Evolutionary conservation across 2,329 filamentous ascomycete genomes (phyloP), one percentile per base, ranked within the genome.

Genomic region (Paraphoma sp.): DNA sequence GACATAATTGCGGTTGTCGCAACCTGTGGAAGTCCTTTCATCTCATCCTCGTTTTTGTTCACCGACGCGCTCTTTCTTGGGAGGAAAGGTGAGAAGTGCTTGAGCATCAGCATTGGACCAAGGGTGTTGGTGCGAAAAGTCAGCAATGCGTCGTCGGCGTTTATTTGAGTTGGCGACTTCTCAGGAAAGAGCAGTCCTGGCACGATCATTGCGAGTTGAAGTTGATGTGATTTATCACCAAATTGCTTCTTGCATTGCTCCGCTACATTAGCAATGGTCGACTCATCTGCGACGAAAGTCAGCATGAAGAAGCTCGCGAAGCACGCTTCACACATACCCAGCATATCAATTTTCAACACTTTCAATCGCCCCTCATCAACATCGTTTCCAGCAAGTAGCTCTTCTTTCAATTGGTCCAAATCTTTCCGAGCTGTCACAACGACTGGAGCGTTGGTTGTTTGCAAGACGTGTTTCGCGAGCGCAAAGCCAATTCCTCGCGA

Each of bases 1-100:
- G 89, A 89, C 87, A 93, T 90, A 69, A 86, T 86, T n/a, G 89
- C 83, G 81, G 89, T 91, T 2, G 88, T 84, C 0, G 90, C 86
- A 52, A 84, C 81, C 0, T 64, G 54, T 0, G 89, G 79, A 0
- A 78, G 64, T 17, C 73, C 68, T 30, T 65, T 47, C 43, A 72
- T 72, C 0, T 58, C 50, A 14, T 60, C 56, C 4, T 59, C 48
- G 10, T 60, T 45, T 12, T 33, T 45, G 10, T 51, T 51, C 4
- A 33, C 10, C 12, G 29, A 51, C 14, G 58, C 57, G 3, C 62
- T 54, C 63, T 85, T 87, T 14, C 80, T 83, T 1, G 91, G 91
- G 3, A 95, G 80, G 67, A 93, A 89, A 0, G 79, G 79, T 0
- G 82, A 81, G 65, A 95, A 91, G 75, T 92, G 87, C 76, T 95